Evolutionary conservation across 1,139 yeast genomes (phyloP), one percentile per base, ranked within the genome.

Genomic region (Zygosaccharomyces pseudobailii): DNA sequence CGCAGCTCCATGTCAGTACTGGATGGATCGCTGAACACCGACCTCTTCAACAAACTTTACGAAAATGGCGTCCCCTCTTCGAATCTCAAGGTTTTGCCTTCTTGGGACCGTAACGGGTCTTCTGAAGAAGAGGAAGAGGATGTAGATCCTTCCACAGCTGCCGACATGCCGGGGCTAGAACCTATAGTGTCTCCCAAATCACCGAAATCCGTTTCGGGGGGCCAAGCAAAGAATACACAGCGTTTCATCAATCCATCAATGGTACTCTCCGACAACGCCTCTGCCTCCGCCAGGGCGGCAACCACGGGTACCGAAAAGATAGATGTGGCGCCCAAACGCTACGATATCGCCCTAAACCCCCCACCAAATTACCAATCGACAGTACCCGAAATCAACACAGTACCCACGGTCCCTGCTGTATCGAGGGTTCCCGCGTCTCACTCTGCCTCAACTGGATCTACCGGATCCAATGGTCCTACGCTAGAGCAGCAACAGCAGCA

Each of bases 241-340:
- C 52, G 56, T 40, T 58, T 56, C 43, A 59, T 59, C 36, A 57
- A 56, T 35, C 63, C 63, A 20, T 59, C 63, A 20, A 54, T 57
- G 59, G 57, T 59, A 50, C 46, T 59, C 40, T 51, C 58, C 5
- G 57, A 55, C 7, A 53, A 46, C 28, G 56, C 58, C 5, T 54
- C 59, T 4, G 37, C 53, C 2, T 51, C 55, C 6, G 58, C 59
- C 3, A 55, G 53, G 41, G 46, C 55, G 21, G 58, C 58, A 1
- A 48, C 55, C 6, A 55, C 51, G 19, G 57, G 59, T 6, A 27
- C 54, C 5, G 56, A 50, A 4, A 50, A 49, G 38, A 38, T 45
- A 19, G 50, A 48, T 21, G 36, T 49, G 22, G 48, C 47, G 13
- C 47, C 39, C 23, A 42, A 45, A 22, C 41, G 41, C 28, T 50